Evolutionary conservation across 1,284 basidiomycete species (phyloP).

Genomic region (Amylostereum areolatum): DNA sequence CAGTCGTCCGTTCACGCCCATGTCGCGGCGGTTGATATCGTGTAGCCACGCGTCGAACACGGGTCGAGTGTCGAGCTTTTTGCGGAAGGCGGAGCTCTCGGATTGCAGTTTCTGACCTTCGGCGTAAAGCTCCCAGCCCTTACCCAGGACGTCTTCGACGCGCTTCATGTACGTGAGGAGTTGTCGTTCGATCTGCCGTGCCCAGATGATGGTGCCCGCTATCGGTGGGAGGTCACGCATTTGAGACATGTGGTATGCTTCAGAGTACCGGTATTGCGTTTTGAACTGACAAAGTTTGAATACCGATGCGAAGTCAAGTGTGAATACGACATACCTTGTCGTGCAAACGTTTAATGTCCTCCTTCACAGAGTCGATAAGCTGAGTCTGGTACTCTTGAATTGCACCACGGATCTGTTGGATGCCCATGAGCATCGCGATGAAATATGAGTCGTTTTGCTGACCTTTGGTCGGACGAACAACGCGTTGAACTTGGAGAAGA

Average conservation of each 20-base stretch:
- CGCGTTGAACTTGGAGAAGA: slow-evolving; percentile 98
- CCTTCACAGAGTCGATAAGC: slow-evolving; percentile 95
- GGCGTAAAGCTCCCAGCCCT: slow-evolving; percentile 98
- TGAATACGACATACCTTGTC: slow-evolving; percentile 59
- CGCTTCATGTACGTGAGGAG: slow-evolving; percentile 97
- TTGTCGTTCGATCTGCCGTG: slow-evolving; percentile 95
- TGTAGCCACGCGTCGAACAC: slow-evolving; percentile 96
- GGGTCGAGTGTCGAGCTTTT: slow-evolving; percentile 91
- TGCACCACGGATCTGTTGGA: slow-evolving; percentile 81
- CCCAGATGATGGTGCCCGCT: slow-evolving; percentile 97
- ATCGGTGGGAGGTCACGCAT: slow-evolving; percentile 97
- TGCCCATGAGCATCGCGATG: not conserved
- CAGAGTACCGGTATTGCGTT: slow-evolving; percentile 90
- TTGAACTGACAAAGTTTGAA: slow-evolving; percentile 57
- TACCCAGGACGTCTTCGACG: slow-evolving; percentile 98
- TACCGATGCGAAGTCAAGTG: not conserved
- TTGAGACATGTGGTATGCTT: slow-evolving; percentile 97
- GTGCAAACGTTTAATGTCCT: slow-evolving; percentile 93
- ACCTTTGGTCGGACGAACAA: slow-evolving; percentile 98
- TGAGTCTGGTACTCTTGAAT: slow-evolving; percentile 99
- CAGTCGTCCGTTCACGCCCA: slow-evolving; percentile 91
- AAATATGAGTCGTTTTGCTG: slow-evolving; percentile 9
- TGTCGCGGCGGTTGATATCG: slow-evolving; percentile 89
- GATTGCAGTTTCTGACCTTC: slow-evolving; percentile 96
- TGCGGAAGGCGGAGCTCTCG: slow-evolving; percentile 88